Evolutionary conservation across 208 protist species (phyloP).

Genomic region (Leishmania lainsoni): DNA sequence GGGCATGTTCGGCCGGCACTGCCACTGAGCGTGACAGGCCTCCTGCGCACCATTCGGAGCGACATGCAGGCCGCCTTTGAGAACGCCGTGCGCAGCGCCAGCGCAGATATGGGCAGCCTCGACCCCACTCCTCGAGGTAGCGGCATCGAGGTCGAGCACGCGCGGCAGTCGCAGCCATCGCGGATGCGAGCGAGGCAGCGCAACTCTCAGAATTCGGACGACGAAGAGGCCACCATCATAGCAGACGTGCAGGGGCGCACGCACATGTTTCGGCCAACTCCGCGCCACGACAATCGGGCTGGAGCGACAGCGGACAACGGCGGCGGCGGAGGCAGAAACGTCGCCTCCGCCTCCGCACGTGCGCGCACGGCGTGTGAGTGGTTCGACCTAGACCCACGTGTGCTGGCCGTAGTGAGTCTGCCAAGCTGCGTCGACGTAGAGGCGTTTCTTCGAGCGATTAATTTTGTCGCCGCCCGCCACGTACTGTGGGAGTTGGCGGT

Average conservation of each 20-base stretch:
- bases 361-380: conserved; percentile 12
- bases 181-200: conserved; percentile 3
- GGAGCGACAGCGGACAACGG: not conserved
- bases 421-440: conserved; percentile 15
- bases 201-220: not conserved
- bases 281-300: not conserved
- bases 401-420: conserved; percentile 12
- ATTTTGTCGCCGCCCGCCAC: conserved; percentile 20
- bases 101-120: not conserved
- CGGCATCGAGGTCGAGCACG: not conserved
- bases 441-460: conserved; percentile 10
- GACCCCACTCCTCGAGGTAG: not conserved
- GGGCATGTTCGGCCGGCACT: conserved; percentile 19
- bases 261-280: conserved; percentile 1
- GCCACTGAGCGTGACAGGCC: conserved; percentile 19
- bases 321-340: not conserved
- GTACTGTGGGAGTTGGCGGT: conserved; percentile 35
- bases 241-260: conserved; percentile 2
- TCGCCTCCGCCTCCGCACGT: not conserved
- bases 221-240: not conserved
- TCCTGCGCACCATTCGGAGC: conserved; percentile 14
- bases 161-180: not conserved
- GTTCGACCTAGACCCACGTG: conserved; percentile 14
- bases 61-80: conserved; percentile 27
- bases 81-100: conserved; percentile 17